Evolutionary conservation across 2,329 filamentous ascomycete species (phyloP).

Genomic region (Trichoderma sp.): DNA sequence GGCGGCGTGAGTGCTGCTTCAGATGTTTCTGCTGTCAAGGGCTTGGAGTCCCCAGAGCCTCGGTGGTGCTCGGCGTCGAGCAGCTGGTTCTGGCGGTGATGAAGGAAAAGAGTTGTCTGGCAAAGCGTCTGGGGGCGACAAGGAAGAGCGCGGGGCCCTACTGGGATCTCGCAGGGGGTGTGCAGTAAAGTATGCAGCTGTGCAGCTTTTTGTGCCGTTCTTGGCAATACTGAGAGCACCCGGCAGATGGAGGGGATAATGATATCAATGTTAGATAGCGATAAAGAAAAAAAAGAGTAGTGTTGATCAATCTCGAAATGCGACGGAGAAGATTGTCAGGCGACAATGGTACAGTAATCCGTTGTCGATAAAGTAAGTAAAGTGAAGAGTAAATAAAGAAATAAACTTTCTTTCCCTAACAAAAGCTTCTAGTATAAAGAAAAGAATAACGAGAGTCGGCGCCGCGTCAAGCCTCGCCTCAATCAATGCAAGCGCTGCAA

Average conservation of each 20-base stretch:
- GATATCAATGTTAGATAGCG: constrained; percentile 17
- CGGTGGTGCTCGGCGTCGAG: background rate
- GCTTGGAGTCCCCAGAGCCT: constrained; percentile 29
- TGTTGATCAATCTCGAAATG: background rate
- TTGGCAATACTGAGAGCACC: background rate
- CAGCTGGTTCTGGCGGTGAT: background rate
- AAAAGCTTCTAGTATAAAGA: background rate
- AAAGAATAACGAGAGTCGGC: constrained; percentile 7
- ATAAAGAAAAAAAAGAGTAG: background rate
- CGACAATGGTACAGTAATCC: background rate
- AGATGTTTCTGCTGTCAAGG: constrained; percentile 24
- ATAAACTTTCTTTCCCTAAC: background rate
- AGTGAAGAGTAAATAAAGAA: constrained; percentile 2
- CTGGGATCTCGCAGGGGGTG: constrained; percentile 10
- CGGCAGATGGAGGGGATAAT: background rate
- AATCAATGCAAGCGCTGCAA: background rate
- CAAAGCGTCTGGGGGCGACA: background rate
- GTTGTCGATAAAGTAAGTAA: background rate
- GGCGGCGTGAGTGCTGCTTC: constrained; percentile 15
- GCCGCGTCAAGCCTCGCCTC: background rate
- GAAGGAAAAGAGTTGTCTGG: background rate
- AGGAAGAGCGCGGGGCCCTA: constrained; percentile 19
- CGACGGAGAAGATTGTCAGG: background rate
- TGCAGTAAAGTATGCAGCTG: background rate
- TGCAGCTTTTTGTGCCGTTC: background rate